These are phyloP conservation scores for Nothophytophthora sp. DNA, from an alignment of 352 stramenopile species.

Conservation along the genomic window DNA sequence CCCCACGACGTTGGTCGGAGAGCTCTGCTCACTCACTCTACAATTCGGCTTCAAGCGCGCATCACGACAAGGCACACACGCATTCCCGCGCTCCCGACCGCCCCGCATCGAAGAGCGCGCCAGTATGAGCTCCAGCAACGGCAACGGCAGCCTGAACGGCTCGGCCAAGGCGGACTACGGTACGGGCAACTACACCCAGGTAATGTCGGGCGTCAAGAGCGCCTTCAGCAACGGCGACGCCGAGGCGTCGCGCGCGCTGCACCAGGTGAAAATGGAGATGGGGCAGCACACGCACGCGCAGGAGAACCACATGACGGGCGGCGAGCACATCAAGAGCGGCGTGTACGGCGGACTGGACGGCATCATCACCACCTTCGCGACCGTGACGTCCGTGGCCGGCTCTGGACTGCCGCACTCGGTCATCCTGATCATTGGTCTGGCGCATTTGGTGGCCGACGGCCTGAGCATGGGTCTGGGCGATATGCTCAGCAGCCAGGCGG, in stretches of 20 bases:
- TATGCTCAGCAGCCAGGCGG: conserved; percentile 94
- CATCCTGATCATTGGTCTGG: conserved; percentile 95
- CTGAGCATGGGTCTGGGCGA: conserved; percentile 96
- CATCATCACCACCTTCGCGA: conserved; percentile 96
- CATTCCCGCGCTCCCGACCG: too few species aligned
- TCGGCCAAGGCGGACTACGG: conserved; percentile 53
- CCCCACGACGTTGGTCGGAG: too few species aligned
- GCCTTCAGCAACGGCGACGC: conserved; percentile 48
- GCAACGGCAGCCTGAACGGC: conserved; percentile 23
- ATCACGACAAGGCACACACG: too few species aligned
- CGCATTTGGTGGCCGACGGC: conserved; percentile 95
- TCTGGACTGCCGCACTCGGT: conserved; percentile 87
- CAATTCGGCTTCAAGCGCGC: conserved; percentile 18
- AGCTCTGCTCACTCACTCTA: conserved; percentile 12
- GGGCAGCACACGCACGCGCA: conserved; percentile 51
- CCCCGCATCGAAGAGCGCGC: neutral
- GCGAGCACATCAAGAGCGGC: conserved; percentile 82
- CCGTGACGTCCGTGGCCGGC: conserved; percentile 93
- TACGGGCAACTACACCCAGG: conserved; percentile 33
- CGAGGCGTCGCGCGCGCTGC: conserved; percentile 57
- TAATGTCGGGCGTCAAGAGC: conserved; percentile 58
- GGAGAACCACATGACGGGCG: conserved; percentile 75
- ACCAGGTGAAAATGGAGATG: conserved; percentile 74
- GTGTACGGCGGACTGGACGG: conserved; percentile 97
- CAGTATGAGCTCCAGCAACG: conserved; percentile 24